Conservation (phyloP, 768 basidiomycete species). For the Ramaria sp. region DNA sequence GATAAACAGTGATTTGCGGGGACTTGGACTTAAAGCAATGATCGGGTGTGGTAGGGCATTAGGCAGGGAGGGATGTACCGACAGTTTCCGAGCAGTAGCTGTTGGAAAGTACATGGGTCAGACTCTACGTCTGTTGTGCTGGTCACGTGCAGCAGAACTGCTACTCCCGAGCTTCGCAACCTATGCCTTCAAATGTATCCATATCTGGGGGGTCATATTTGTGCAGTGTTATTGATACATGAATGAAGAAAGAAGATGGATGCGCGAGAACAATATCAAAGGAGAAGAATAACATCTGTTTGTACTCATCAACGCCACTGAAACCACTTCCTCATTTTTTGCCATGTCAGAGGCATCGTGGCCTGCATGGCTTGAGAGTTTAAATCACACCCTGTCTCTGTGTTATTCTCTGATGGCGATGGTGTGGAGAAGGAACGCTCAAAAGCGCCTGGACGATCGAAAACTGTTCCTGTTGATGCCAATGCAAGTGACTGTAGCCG, state of each 20-base stretch:
- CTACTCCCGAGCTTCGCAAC: no score
- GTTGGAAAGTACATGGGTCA: slow-evolving; percentile 92
- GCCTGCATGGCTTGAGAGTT: background rate
- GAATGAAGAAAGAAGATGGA: background rate
- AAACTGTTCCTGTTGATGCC: background rate
- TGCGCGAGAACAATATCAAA: background rate
- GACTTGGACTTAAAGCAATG: slow-evolving; percentile 50
- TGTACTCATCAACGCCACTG: background rate
- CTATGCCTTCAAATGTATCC: no score
- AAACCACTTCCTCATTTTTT: background rate
- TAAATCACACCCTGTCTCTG: background rate
- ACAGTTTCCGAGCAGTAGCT: slow-evolving; percentile 63
- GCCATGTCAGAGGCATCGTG: background rate
- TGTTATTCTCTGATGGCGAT: background rate
- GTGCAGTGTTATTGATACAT: background rate
- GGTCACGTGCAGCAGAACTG: background rate
- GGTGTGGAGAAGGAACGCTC: background rate
- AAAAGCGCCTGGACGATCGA: background rate
- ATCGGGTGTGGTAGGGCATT: slow-evolving; percentile 48
- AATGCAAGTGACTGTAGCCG: slow-evolving; percentile 41
- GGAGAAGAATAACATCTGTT: background rate
- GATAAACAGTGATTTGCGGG: slow-evolving; percentile 70
- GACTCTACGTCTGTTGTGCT: no score
- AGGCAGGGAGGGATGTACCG: slow-evolving; percentile 58
- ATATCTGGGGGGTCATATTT: background rate